phyloP scores from a whole-genome alignment of 305 asterid species.

The Fraxinus paxiana region DNA sequence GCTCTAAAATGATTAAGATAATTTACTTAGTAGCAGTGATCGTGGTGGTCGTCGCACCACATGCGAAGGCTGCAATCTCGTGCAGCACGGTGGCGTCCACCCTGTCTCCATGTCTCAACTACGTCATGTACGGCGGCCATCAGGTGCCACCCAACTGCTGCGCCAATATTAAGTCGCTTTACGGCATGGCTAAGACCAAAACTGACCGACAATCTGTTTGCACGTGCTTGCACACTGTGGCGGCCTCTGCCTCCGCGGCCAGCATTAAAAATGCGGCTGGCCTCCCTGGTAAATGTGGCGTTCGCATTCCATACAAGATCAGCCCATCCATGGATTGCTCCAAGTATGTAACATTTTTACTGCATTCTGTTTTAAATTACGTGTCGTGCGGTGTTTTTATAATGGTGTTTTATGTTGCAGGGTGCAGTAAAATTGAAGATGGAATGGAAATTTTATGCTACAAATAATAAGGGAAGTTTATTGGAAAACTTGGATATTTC shows the following conservation, averaged over 20 bases:
- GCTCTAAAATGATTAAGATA: background rate
- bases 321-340: background rate
- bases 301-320: background rate
- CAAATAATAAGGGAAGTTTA: background rate
- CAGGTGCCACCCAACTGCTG: conserved; percentile 4
- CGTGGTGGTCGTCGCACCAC: background rate
- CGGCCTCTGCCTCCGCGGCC: background rate
- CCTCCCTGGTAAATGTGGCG: background rate
- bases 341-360: background rate
- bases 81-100: conserved; percentile 20
- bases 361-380: background rate
- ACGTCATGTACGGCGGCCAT: conserved; percentile 14
- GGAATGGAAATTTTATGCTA: background rate
- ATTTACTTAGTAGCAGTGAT: background rate
- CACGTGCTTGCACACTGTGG: background rate
- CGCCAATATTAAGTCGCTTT: conserved; percentile 23
- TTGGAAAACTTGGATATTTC: background rate
- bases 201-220: background rate
- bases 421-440: background rate
- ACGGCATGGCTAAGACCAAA: conserved; percentile 18
- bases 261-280: background rate
- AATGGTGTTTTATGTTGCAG: background rate
- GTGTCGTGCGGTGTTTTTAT: background rate
- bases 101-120: conserved; percentile 26
- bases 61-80: conserved; percentile 18